A percentile compares a stretch with the other conserved stretches of the same genome.
Conservation (phyloP, 1,139 yeast species). For the Hyphopichia wangnamkhiaoensis region DNA sequence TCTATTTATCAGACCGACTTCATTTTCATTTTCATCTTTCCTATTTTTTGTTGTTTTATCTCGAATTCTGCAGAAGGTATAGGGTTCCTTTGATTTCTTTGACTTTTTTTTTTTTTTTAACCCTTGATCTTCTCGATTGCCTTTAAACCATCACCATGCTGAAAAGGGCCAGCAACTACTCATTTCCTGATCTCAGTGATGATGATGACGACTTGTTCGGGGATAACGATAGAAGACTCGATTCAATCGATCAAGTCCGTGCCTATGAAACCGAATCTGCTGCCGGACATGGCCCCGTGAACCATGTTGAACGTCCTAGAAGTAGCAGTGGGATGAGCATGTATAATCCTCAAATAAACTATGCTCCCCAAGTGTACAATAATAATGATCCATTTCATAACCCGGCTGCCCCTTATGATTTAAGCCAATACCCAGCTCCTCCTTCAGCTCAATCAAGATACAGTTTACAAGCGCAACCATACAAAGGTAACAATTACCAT, state of each 20-base stretch:
- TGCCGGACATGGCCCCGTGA: neutral
- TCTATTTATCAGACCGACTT: no score
- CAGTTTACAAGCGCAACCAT: conserved; percentile 8
- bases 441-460: neutral
- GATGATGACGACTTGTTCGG: conserved; percentile 6
- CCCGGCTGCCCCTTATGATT: neutral
- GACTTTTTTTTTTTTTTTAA: neutral
- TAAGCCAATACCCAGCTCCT: neutral
- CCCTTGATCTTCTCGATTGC: no score
- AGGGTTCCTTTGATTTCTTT: neutral
- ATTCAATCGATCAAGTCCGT: conserved; percentile 6
- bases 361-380: no score
- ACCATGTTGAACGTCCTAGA: no score
- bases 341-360: neutral
- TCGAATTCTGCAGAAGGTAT: no score
- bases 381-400: neutral
- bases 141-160: no score
- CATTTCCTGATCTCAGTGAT: conserved; percentile 1
- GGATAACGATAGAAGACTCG: conserved; percentile 1
- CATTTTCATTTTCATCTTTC: no score
- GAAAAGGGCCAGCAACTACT: conserved; percentile 1
- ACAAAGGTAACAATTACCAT: conserved; percentile 10
- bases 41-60: no score
- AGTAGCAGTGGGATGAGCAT: no score
- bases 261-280: conserved; percentile 3